Conservation (phyloP, 1,284 basidiomycete species). For the Ceratobasidium sp. region DNA sequence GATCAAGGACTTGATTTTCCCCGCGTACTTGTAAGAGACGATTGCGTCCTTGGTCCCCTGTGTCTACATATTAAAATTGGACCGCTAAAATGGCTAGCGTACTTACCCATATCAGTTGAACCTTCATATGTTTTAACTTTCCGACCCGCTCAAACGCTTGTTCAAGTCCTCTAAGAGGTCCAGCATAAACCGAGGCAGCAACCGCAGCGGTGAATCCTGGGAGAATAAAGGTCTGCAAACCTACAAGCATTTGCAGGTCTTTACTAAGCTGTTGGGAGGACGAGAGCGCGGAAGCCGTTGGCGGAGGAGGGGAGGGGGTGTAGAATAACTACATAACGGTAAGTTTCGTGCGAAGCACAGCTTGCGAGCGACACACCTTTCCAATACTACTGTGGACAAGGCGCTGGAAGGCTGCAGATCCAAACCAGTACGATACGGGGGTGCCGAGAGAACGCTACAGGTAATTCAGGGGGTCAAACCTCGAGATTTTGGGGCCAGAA, state of each 20-base stretch:
- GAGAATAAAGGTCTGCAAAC: constrained; percentile 73
- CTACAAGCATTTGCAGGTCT: constrained; percentile 59
- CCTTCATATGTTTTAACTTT: constrained; percentile 56
- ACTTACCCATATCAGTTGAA: constrained; percentile 70
- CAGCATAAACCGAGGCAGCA: constrained; percentile 74
- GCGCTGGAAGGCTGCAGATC: constrained; percentile 28
- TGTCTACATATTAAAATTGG: not conserved
- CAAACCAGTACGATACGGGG: constrained; percentile 9
- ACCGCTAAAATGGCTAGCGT: constrained; percentile 15
- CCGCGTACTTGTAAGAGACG: constrained; percentile 67
- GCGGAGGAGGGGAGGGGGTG: constrained; percentile 7
- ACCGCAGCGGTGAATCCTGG: constrained; percentile 73
- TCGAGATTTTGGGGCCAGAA: not conserved
- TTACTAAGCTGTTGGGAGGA: not conserved
- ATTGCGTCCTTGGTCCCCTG: constrained; percentile 72
- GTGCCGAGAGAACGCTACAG: constrained; percentile 14
- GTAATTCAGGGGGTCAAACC: not conserved
- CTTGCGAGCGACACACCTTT: not conserved
- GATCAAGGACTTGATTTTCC: constrained; percentile 61
- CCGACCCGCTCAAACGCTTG: constrained; percentile 60
- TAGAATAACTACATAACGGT: constrained; percentile 3
- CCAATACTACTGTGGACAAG: constrained; percentile 28
- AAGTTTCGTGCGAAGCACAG: not conserved
- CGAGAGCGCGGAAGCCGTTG: not conserved
- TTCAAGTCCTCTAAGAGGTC: constrained; percentile 67